Conservation (phyloP, 139 green algal species). For the Ostreobium quekettii region DNA sequence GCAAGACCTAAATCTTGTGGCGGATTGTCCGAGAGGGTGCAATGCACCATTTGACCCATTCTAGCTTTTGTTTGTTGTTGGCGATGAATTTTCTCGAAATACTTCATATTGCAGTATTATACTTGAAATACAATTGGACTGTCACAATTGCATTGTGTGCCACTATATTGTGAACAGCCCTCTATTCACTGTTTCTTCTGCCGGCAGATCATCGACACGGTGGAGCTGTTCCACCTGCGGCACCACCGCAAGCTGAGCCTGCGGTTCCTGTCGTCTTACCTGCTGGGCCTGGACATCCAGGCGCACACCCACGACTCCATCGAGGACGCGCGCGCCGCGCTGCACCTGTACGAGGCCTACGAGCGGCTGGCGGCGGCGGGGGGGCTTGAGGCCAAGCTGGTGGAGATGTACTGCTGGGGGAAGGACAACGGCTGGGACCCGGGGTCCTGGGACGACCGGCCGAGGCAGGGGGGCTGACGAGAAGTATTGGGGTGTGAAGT, state of each 20-base stretch:
- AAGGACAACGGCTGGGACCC: conserved; percentile 73
- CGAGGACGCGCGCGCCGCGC: conserved; percentile 85
- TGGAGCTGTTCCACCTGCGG: conserved; percentile 83
- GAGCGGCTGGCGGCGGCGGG: conserved; percentile 43
- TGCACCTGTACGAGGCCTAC: conserved; percentile 77
- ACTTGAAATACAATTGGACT: too few species aligned
- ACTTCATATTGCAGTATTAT: too few species aligned
- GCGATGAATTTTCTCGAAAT: too few species aligned
- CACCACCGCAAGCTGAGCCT: conserved; percentile 80
- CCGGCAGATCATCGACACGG: conserved; percentile 79
- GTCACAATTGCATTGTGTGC: too few species aligned
- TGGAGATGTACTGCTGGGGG: conserved; percentile 77
- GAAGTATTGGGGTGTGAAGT: too few species aligned
- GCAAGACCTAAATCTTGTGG: too few species aligned
- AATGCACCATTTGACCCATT: too few species aligned
- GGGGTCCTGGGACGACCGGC: conserved; percentile 1
- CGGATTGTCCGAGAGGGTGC: too few species aligned
- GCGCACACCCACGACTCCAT: conserved; percentile 71
- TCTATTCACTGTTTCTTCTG: too few species aligned
- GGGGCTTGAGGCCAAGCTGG: conserved; percentile 53
- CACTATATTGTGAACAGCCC: too few species aligned
- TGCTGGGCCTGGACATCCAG: conserved; percentile 79
- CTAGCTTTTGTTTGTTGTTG: too few species aligned
- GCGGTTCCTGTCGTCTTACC: conserved; percentile 81
- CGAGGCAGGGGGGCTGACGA: background rate